A percentile compares a stretch with the other conserved stretches of the same genome.
Evolutionary conservation across 1,284 basidiomycete species (phyloP).

Genomic region (Tilletiaria anomala): DNA sequence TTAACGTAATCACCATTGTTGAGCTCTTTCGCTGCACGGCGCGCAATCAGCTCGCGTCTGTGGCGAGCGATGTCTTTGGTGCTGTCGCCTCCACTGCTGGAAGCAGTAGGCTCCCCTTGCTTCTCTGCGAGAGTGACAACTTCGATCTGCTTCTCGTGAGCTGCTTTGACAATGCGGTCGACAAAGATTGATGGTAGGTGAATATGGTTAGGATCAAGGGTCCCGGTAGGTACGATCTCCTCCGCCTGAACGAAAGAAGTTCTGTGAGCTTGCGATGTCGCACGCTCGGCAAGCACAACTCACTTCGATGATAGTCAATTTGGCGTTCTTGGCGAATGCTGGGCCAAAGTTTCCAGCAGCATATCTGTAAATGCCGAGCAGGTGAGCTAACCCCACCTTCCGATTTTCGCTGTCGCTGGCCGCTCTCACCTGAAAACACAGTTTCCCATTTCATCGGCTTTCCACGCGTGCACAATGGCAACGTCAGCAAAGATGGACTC

Average conservation of each 20-base stretch:
- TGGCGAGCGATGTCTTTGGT: constrained; percentile 40
- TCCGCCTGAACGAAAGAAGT: constrained; percentile 52
- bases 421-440: constrained; percentile 39
- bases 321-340: constrained; percentile 76
- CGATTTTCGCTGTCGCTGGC: not conserved
- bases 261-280: not conserved
- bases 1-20: constrained; percentile 72
- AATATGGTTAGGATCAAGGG: constrained; percentile 66
- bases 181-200: constrained; percentile 56
- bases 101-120: constrained; percentile 26
- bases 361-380: constrained; percentile 48
- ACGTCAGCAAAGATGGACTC: constrained; percentile 71
- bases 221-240: constrained; percentile 73
- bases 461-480: constrained; percentile 85
- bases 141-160: constrained; percentile 25
- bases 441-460: constrained; percentile 61
- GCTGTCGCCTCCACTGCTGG: too few relatives aligned
- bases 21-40: constrained; percentile 72
- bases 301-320: constrained; percentile 78
- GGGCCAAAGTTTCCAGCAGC: constrained; percentile 76
- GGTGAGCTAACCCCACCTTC: not conserved
- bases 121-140: constrained; percentile 16
- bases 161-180: constrained; percentile 67
- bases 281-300: constrained; percentile 7
- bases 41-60: constrained; percentile 63